Conservation (phyloP, 495 filamentous ascomycete species). For the Bathelium albidoporum region DNA sequence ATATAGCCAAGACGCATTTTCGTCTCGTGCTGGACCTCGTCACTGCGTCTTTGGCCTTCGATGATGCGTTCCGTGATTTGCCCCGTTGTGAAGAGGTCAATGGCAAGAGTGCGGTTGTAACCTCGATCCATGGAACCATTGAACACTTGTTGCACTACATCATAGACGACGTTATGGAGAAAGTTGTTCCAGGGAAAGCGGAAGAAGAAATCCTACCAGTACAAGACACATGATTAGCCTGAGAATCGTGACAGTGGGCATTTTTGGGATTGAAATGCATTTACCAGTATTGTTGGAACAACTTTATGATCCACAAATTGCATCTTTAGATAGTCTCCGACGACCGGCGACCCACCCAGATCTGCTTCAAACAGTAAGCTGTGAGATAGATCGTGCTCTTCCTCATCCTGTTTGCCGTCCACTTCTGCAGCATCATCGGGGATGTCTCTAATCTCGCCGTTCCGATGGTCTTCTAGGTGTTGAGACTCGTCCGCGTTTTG, state of each 20-base stretch:
- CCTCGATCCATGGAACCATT: conserved; percentile 96
- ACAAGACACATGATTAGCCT: conserved; percentile 3
- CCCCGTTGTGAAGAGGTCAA: conserved; percentile 79
- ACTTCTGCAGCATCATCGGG: background rate
- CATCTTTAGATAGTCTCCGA: conserved; percentile 95
- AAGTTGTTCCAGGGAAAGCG: conserved; percentile 99
- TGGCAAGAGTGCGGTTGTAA: conserved; percentile 83
- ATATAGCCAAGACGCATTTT: conserved; percentile 96
- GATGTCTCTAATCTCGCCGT: background rate
- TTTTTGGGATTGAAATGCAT: conserved; percentile 22
- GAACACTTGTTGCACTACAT: conserved; percentile 98
- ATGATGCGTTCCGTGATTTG: conserved; percentile 86
- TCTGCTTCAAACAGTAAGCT: conserved; percentile 45
- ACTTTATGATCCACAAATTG: conserved; percentile 91
- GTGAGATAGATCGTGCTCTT: background rate
- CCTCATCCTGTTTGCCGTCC: background rate
- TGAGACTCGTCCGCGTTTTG: background rate
- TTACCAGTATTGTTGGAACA: conserved; percentile 88
- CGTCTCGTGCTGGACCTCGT: conserved; percentile 65
- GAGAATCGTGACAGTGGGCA: background rate
- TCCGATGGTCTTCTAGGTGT: background rate
- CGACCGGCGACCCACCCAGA: conserved; percentile 67
- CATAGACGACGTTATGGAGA: conserved; percentile 97
- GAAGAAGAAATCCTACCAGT: conserved; percentile 80
- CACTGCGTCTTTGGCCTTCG: conserved; percentile 76